These are phyloP conservation scores for Firmiana major DNA, from an alignment of 345 rosid species.

Conservation along the genomic window DNA sequence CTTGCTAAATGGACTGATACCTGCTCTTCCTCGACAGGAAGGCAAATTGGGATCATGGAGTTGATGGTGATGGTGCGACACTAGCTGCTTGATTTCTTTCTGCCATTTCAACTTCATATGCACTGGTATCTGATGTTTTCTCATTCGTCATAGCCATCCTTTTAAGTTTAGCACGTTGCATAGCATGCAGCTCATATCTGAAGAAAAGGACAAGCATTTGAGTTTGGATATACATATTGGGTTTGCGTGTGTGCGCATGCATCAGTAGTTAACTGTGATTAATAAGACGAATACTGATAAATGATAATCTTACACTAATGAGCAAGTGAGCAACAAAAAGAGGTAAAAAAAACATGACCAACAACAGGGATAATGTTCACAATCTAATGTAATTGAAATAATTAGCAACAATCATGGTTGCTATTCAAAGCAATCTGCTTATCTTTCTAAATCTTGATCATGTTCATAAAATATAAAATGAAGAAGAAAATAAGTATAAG, in stretches of 20 bases:
- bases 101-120: slow-evolving; percentile 60
- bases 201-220: not conserved
- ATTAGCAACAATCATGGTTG: not conserved
- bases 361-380: not conserved
- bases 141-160: slow-evolving; percentile 30
- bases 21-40: not conserved
- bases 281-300: not conserved
- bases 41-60: slow-evolving; percentile 23
- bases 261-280: not conserved
- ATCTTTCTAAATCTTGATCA: slow-evolving; percentile 3
- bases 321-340: not conserved
- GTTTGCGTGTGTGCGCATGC: not conserved
- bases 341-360: not conserved
- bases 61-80: slow-evolving; percentile 29
- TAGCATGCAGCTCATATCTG: slow-evolving; percentile 56
- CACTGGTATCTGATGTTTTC: slow-evolving; percentile 22
- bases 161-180: slow-evolving; percentile 38
- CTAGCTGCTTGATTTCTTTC: slow-evolving; percentile 35
- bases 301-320: not conserved
- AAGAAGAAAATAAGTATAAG: not conserved
- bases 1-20: not conserved
- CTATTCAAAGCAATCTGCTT: not conserved
- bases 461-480: not conserved
- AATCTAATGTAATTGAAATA: not conserved
- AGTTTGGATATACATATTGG: not conserved